Base-by-base conservation (phyloP, 805 yeast species). In the Candida xiaguanensis region DNA sequence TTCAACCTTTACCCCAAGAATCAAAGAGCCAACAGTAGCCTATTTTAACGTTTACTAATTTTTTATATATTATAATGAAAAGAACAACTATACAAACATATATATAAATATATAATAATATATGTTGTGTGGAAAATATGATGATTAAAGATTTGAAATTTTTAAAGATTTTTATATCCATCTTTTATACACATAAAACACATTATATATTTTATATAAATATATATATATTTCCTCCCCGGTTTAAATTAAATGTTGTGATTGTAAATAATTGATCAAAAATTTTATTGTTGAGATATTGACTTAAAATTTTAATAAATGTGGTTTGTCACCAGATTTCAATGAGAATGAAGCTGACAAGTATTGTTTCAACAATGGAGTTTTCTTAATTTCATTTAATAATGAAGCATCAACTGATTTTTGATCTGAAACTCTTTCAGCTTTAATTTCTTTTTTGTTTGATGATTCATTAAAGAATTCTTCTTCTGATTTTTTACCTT, bases 241-340 rank as follows among this genome's bases (percentile, higher is more conserved):
- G 19, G 20, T 25, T 27, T 35, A 13, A 20, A n/a, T 35, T 14
- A 13, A 15, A 4, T 25, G 16, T 16, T 27, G 17, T 18, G 22
- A 16, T 33, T 23, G 13, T 33, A 15, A 17, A 11, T 9, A 13
- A 24, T 32, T 26, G 34, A 6, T 22, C 12, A 15, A n/a, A 13
- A 16, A 16, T 33, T 24, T 33, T 6, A 14, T 15, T 34, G 31
- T 23, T 19, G 30, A 11, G 17, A 16, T 20, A 12, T 24, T 24
- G 47, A 48, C 59, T 84, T 89, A 91, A 75, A 93, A 91, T 80
- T 86, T 88, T 84, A 93, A 86, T 70, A 85, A 82, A 75, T 91
- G 98, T 65, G 98, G 99, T 74, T 77, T 88, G 81, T 91, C 99
- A 74, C 98, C 98, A 75, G 78, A 81, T 85, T 88, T 90, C 75